Percentiles rank a stretch among this genome's conserved stretches.
Evolutionary conservation across 1,284 basidiomycete species (phyloP).

Genomic region (Sporisorium exsertum): DNA sequence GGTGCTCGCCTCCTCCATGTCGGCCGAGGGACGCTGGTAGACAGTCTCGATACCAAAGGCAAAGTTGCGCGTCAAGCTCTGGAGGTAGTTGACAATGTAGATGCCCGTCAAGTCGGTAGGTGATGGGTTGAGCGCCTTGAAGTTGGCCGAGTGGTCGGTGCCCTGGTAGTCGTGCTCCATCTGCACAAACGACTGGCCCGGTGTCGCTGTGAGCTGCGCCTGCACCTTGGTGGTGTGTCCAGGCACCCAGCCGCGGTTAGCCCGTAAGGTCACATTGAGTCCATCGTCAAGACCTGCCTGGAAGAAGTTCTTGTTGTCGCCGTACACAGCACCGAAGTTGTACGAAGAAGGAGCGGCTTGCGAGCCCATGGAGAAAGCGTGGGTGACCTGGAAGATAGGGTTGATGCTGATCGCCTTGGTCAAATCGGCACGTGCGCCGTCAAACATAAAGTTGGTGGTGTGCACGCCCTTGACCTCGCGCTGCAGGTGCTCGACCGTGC

Average conservation of each 20-base stretch:
- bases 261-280: slow-evolving; percentile 86
- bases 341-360: slow-evolving; percentile 76
- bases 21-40: slow-evolving; percentile 78
- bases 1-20: slow-evolving; percentile 76
- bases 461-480: slow-evolving; percentile 77
- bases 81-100: slow-evolving; percentile 92
- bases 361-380: slow-evolving; percentile 87
- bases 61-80: slow-evolving; percentile 91
- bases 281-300: slow-evolving; percentile 95
- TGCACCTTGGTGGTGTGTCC: slow-evolving; percentile 87
- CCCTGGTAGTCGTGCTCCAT: slow-evolving; percentile 95
- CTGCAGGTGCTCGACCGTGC: slow-evolving; percentile 66
- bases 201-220: slow-evolving; percentile 77
- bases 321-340: slow-evolving; percentile 94
- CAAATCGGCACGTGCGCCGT: slow-evolving; percentile 94
- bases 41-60: slow-evolving; percentile 92
- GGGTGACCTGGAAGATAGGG: slow-evolving; percentile 97
- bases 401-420: slow-evolving; percentile 92
- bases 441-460: slow-evolving; percentile 93
- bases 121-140: slow-evolving; percentile 93
- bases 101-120: slow-evolving; percentile 89
- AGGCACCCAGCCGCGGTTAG: slow-evolving; percentile 89
- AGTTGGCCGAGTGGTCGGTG: slow-evolving; percentile 85
- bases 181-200: slow-evolving; percentile 73
- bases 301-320: slow-evolving; percentile 83